Evolutionary conservation across 169 alveolate genomes (phyloP), one percentile per base, ranked within the genome.

Genomic region (Plasmodium malariae): DNA sequence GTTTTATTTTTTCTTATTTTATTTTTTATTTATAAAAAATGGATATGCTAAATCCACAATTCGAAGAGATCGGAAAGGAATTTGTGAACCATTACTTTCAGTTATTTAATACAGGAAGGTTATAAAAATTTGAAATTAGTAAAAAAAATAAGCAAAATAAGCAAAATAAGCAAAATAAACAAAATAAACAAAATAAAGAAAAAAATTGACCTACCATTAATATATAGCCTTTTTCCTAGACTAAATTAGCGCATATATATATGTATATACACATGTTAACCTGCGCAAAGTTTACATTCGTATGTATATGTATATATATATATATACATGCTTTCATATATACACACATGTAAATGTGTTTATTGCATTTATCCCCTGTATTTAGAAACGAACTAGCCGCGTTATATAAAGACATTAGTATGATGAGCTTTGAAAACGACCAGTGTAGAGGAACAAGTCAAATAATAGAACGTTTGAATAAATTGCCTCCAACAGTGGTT

Each of bases 21-120:
- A 9, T 40, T n/a, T 70, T 37, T 26, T 57, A 21, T 36, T 60
- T 67, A 32, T 60, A 37, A 48, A 80, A 80, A 80, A 80, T 80
- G 90, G 90, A 80, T 80, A 67, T 67, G 83, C 70, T 92, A 48
- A 92, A 92, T 67, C 95, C 95, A 48, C 95, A 92, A 60, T 92
- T 92, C 51, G 95, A 92, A 72, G 92, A 87, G 21, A 92, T 95
- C 28, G 97, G 97, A 24, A 87, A 92, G 69, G 96, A 95, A 51
- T 95, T 95, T 65, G 93, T 92, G 40, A 89, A 92, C 30, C 97
- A 93, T 89, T 95, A 95, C 93, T 95, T 94, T 89, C 95, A 93
- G 72, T 80, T 94, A 21, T 91, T 95, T 85, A 93, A 91, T 62
- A 92, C 91, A 24, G 92, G 93, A 65, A 92, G 97, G 92, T 89